phyloP scores from a whole-genome alignment of 2,329 filamentous ascomycete species.

The Colletotrichum noveboracense region DNA sequence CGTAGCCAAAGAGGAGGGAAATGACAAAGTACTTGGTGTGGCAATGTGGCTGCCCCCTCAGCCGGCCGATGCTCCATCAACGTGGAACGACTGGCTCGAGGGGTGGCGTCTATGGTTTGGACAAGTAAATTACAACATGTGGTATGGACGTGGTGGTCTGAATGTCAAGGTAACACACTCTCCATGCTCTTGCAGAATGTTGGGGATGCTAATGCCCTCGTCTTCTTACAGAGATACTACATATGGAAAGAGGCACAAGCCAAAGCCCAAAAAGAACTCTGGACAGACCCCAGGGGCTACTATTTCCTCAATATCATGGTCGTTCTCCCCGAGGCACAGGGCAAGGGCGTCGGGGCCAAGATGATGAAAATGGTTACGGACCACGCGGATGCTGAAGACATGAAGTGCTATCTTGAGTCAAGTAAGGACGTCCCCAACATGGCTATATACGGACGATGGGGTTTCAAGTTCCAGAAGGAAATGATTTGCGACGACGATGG shows the following conservation, averaged over 20 bases:
- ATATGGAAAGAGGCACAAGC: constrained; percentile 75
- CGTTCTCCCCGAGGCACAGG: constrained; percentile 68
- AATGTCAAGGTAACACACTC: constrained; percentile 54
- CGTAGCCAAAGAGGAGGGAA: constrained; percentile 66
- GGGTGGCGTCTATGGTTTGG: constrained; percentile 69
- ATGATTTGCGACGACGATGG: constrained; percentile 71
- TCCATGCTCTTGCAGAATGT: no score
- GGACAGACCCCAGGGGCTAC: constrained; percentile 71
- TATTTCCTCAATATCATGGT: constrained; percentile 81
- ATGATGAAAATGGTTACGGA: constrained; percentile 69
- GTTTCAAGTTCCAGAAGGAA: constrained; percentile 68
- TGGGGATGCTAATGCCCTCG: no score
- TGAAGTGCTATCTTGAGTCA: constrained; percentile 74
- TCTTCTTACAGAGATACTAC: constrained; percentile 60
- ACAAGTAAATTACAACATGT: constrained; percentile 71
- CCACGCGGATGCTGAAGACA: constrained; percentile 67
- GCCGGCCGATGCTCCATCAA: constrained; percentile 48
- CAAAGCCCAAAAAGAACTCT: constrained; percentile 64
- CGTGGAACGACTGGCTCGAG: constrained; percentile 68
- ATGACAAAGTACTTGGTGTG: constrained; percentile 66
- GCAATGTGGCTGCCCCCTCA: constrained; percentile 74
- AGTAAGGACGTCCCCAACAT: constrained; percentile 72
- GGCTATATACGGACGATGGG: constrained; percentile 73
- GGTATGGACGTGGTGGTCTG: constrained; percentile 72
- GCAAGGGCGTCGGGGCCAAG: constrained; percentile 68